A percentile compares a stretch with the other conserved stretches of the same genome.
Conservation (phyloP, 306 rosid genomes). For the Albizia julibrissin region DNA sequence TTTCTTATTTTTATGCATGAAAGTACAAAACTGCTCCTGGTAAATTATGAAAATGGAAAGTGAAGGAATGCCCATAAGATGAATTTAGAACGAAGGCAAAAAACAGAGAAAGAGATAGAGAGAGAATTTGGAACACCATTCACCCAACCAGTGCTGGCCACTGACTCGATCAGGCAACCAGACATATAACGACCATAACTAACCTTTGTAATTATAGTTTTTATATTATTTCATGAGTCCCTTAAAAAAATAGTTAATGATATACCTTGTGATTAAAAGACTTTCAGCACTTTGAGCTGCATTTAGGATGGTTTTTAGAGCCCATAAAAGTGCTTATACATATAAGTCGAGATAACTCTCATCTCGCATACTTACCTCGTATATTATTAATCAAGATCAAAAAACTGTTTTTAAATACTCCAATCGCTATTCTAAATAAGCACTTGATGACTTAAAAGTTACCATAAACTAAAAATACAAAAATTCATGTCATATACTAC, state of each 20-base stretch:
- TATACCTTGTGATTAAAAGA: not conserved
- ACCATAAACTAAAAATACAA: not conserved
- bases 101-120: too few species aligned
- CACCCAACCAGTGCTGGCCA: not conserved
- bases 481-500: not conserved
- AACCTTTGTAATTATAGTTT: not conserved
- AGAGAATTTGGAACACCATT: not conserved
- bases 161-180: not conserved
- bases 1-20: not conserved
- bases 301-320: too few species aligned
- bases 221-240: not conserved
- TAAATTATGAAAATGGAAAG: not conserved
- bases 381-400: too few species aligned
- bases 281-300: too few species aligned
- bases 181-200: not conserved
- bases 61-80: not conserved
- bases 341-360: too few species aligned
- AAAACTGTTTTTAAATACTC: too few species aligned
- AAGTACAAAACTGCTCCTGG: not conserved
- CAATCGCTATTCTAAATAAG: too few species aligned
- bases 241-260: not conserved
- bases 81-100: too few species aligned
- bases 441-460: constrained; percentile 19
- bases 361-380: too few species aligned
- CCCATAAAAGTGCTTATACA: too few species aligned